These are phyloP conservation scores for Chaetoscypha palmicola DNA, from an alignment of 2,329 filamentous ascomycete genomes.

Conservation along the genomic window DNA sequence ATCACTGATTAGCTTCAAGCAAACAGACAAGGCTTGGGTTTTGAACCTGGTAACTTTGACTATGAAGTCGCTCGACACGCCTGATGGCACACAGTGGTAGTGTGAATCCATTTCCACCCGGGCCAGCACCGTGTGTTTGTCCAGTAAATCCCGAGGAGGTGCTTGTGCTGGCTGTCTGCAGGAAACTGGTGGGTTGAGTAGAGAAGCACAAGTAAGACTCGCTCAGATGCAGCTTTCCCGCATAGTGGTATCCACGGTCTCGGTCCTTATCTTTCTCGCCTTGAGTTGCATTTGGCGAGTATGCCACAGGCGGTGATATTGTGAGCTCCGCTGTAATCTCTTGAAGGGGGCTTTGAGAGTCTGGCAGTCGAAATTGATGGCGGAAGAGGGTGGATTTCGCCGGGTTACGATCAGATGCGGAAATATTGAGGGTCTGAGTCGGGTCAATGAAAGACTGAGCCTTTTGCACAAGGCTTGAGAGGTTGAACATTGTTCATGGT, in stretches of 20 bases:
- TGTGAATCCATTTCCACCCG: slow-evolving; percentile 92
- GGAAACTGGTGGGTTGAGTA: slow-evolving; percentile 82
- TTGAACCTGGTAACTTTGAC: slow-evolving; percentile 66
- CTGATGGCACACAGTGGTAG: slow-evolving; percentile 87
- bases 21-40: slow-evolving; percentile 3
- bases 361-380: slow-evolving; percentile 90
- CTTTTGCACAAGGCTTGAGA: slow-evolving; percentile 85
- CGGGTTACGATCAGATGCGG: slow-evolving; percentile 70
- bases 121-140: slow-evolving; percentile 86
- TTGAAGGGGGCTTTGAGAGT: slow-evolving; percentile 85
- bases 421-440: slow-evolving; percentile 66
- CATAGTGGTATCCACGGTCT: slow-evolving; percentile 77
- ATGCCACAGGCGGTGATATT: slow-evolving; percentile 55
- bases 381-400: slow-evolving; percentile 92
- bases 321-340: slow-evolving; percentile 96
- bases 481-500: slow-evolving; percentile 49
- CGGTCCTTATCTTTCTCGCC: slow-evolving; percentile 61
- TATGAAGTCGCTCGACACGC: slow-evolving; percentile 86
- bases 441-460: slow-evolving; percentile 93
- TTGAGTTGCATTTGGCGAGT: slow-evolving; percentile 51
- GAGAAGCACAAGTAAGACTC: slow-evolving; percentile 96
- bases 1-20: slow-evolving; percentile 21
- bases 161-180: slow-evolving; percentile 69
- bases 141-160: slow-evolving; percentile 82
- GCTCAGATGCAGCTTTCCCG: slow-evolving; percentile 86